Evolutionary conservation across 192 early-diverging fungal species (phyloP).

Genomic region (Dissophora ornata): DNA sequence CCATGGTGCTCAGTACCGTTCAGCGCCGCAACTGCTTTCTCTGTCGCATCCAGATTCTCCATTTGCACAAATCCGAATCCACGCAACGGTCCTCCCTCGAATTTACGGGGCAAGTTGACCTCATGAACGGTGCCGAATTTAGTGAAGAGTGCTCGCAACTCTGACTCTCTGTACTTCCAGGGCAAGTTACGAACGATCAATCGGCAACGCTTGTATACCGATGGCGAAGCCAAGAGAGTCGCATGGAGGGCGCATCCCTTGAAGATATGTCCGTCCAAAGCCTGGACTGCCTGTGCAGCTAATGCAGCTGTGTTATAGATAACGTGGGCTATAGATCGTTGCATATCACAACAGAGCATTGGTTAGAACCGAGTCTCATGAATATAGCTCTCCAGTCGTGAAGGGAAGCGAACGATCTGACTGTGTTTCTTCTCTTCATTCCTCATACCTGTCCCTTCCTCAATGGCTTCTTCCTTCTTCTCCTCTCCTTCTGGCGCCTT

Average conservation of each 20-base stretch:
- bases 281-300: conserved; percentile 66
- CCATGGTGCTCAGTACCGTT: conserved; percentile 78
- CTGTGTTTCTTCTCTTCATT: too few species aligned
- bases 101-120: conserved; percentile 80
- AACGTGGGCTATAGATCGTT: conserved; percentile 56
- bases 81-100: conserved; percentile 75
- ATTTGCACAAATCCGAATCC: conserved; percentile 96
- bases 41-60: conserved; percentile 74
- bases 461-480: conserved; percentile 53
- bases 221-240: conserved; percentile 30
- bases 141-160: conserved; percentile 74
- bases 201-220: conserved; percentile 71
- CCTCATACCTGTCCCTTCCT: conserved; percentile 44
- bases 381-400: too few species aligned
- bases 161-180: conserved; percentile 75
- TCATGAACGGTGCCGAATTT: conserved; percentile 76
- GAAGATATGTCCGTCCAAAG: conserved; percentile 80
- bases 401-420: too few species aligned
- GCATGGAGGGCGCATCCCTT: conserved; percentile 73
- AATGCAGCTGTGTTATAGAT: conserved; percentile 57
- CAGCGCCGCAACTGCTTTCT: conserved; percentile 75
- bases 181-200: conserved; percentile 91
- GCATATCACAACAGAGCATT: too few species aligned
- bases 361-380: too few species aligned
- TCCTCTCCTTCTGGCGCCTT: conserved; percentile 53